Conservation (phyloP, 495 filamentous ascomycete genomes). For the Xylaria curta region DNA sequence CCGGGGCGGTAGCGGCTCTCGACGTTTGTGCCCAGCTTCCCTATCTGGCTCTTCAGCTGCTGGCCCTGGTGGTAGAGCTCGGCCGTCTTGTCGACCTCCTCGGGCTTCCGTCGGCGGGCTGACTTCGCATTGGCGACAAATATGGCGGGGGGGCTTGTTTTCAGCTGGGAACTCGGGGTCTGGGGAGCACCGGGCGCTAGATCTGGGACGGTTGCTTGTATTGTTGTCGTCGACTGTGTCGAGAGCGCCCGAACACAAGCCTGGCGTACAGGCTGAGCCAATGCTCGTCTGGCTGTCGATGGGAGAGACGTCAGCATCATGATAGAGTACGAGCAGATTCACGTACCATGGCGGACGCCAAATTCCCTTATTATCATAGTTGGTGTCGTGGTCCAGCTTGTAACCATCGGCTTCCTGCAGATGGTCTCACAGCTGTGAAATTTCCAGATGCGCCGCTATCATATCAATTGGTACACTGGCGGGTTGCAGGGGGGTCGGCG, state of each 20-base stretch:
- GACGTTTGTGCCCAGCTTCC: slow-evolving; percentile 60
- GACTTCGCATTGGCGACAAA: slow-evolving; percentile 33
- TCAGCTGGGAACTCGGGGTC: not conserved
- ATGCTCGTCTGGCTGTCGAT: slow-evolving; percentile 51
- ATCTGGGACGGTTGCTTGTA: slow-evolving; percentile 19
- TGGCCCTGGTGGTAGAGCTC: slow-evolving; percentile 34
- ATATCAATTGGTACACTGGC: not conserved
- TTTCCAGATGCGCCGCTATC: slow-evolving; percentile 23
- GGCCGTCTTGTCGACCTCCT: slow-evolving; percentile 41
- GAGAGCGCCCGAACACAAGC: slow-evolving; percentile 46
- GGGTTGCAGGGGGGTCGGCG: not conserved
- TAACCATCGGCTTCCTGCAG: not conserved
- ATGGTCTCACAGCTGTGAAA: slow-evolving; percentile 18
- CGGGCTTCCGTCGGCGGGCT: slow-evolving; percentile 34
- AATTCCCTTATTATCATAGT: slow-evolving; percentile 62
- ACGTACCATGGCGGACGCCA: slow-evolving; percentile 55
- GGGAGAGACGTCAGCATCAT: slow-evolving; percentile 27
- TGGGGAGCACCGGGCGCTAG: not conserved
- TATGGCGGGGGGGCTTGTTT: slow-evolving; percentile 31
- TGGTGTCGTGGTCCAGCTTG: slow-evolving; percentile 8
- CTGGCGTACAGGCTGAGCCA: slow-evolving; percentile 49
- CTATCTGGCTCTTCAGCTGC: slow-evolving; percentile 40
- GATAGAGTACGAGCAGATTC: not conserved
- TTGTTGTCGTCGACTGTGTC: slow-evolving; percentile 26
- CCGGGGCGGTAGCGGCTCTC: slow-evolving; percentile 70